phyloP scores from a whole-genome alignment of 345 rosid species.

The Pistacia atlantica region DNA sequence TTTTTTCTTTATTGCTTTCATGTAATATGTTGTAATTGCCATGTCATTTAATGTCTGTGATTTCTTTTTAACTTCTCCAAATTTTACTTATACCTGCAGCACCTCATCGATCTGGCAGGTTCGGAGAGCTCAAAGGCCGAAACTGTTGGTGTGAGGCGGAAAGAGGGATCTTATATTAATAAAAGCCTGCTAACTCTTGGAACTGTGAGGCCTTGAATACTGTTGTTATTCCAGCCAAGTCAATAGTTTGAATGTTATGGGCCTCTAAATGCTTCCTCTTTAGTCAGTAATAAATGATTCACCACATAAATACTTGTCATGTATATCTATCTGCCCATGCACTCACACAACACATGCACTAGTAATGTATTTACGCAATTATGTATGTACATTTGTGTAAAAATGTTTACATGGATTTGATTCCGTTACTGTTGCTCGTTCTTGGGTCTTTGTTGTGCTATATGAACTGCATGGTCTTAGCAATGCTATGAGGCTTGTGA shows the following conservation, averaged over 20 bases:
- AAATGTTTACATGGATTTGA: neutral
- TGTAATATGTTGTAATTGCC: neutral
- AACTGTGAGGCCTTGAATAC: slow-evolving; percentile 66
- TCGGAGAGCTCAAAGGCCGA: slow-evolving; percentile 99
- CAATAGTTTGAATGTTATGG: neutral
- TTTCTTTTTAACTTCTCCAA: slow-evolving; percentile 35
- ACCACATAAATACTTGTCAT: slow-evolving; percentile 5
- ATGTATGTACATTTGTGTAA: neutral
- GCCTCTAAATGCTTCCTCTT: slow-evolving; percentile 10
- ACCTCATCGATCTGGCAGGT: slow-evolving; percentile 99
- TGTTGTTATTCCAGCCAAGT: slow-evolving; percentile 16
- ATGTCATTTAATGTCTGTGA: neutral
- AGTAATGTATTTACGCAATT: neutral
- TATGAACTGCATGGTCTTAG: neutral
- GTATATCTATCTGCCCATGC: neutral
- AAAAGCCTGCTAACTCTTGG: slow-evolving; percentile 98
- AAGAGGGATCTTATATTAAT: slow-evolving; percentile 97
- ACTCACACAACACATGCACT: neutral
- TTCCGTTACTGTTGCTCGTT: neutral
- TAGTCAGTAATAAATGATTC: slow-evolving; percentile 3
- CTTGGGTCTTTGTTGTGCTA: neutral
- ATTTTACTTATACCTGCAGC: slow-evolving; percentile 71
- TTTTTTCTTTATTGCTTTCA: neutral
- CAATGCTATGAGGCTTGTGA: neutral
- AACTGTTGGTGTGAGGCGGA: slow-evolving; percentile 91